A percentile compares a stretch with the other conserved stretches of the same genome.
phyloP scores from a whole-genome alignment of 805 yeast species.

The Wickerhamomyces rabaulensis region DNA sequence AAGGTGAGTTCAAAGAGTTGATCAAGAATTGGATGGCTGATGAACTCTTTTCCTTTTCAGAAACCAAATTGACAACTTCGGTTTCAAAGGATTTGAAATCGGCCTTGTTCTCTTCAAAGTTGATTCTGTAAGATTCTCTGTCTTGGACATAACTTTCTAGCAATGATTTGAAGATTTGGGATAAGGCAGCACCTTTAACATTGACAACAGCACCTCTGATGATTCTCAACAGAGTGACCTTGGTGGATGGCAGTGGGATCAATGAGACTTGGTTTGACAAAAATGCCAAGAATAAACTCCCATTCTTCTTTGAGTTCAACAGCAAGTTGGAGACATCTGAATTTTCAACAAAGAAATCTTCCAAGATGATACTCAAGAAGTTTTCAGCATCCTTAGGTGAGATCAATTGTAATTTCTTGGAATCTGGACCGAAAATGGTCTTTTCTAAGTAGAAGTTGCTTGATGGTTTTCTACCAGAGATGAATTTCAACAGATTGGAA shows the following conservation, averaged over 20 bases:
- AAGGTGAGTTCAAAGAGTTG: constrained; percentile 41
- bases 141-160: constrained; percentile 39
- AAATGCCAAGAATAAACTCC: constrained; percentile 54
- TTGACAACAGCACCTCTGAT: constrained; percentile 32
- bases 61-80: constrained; percentile 52
- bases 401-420: constrained; percentile 47
- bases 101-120: constrained; percentile 44
- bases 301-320: constrained; percentile 47
- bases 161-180: constrained; percentile 42
- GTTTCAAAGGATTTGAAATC: constrained; percentile 51
- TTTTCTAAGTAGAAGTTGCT: constrained; percentile 43
- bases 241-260: constrained; percentile 49
- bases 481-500: constrained; percentile 31
- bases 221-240: constrained; percentile 42
- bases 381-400: constrained; percentile 58
- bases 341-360: constrained; percentile 46
- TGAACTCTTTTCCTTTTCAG: constrained; percentile 52
- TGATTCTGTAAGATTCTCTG: constrained; percentile 40
- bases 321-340: constrained; percentile 37
- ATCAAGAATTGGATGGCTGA: constrained; percentile 59
- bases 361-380: constrained; percentile 36
- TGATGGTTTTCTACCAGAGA: constrained; percentile 31
- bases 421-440: constrained; percentile 51
- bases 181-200: constrained; percentile 40
- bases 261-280: constrained; percentile 62